Percentiles rank a stretch among this genome's conserved stretches.
Evolutionary conservation across 176 grass and related monocot genomes (phyloP).

Genomic region (Sorghum bicolor): Sorghum_bicolor_NCBIv3 NC_012878.2:2551501-2552000

Average conservation of each 20-base stretch:
- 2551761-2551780: conserved; percentile 30
- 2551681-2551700: conserved; percentile 7
- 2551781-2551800: neutral
- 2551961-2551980: neutral
- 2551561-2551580: neutral
- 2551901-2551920: conserved; percentile 23
- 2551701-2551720: neutral
- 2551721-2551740: conserved; percentile 13
- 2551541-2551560: neutral
- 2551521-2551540: conserved; percentile 13
- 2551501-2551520: neutral
- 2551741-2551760: conserved; percentile 28
- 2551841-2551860: conserved; percentile 3
- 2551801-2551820: neutral
- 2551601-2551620: neutral
- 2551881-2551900: neutral
- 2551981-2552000: conserved; percentile 13
- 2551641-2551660: conserved; percentile 36
- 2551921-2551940: conserved; percentile 17
- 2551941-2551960: neutral
- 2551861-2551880: neutral
- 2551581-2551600: neutral
- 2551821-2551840: neutral
- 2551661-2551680: conserved; percentile 4
- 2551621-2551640: neutral